These are phyloP conservation scores for Colletotrichum theobromicola DNA, from an alignment of 2,329 filamentous ascomycete species.

Conservation along the genomic window DNA sequence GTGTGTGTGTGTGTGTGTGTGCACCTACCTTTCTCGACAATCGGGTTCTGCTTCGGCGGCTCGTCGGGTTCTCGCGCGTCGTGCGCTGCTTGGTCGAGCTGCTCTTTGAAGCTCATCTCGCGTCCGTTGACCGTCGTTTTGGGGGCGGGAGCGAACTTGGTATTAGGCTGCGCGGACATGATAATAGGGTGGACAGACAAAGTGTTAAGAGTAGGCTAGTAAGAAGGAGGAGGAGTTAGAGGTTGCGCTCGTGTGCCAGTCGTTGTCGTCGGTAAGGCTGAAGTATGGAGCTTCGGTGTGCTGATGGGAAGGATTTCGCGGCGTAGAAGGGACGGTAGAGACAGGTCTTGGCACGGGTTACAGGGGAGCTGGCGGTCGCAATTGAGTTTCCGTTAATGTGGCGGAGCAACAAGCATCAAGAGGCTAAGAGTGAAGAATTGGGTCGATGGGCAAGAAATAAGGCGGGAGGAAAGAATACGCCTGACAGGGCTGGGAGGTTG, in stretches of 20 bases:
- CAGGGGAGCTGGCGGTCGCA: not conserved
- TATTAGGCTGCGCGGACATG: conserved; percentile 15
- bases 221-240: not conserved
- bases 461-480: not conserved
- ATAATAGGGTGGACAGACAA: not conserved
- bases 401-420: conserved; percentile 1
- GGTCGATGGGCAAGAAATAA: not conserved
- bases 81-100: conserved; percentile 47
- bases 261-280: not conserved
- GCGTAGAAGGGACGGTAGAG: not conserved
- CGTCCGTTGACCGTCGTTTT: conserved; percentile 5
- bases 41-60: conserved; percentile 32
- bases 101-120: conserved; percentile 44
- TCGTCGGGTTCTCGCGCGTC: conserved; percentile 33
- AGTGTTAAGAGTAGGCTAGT: not conserved
- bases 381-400: conserved; percentile 3
- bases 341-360: not conserved
- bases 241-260: not conserved
- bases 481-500: conserved; percentile 4
- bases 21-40: conserved; percentile 49
- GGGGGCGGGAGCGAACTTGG: conserved; percentile 12
- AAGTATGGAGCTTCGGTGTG: not conserved
- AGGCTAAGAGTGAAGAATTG: not conserved
- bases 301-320: not conserved
- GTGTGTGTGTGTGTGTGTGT: too few species aligned